Percentiles rank a stretch among this genome's conserved stretches.
phyloP scores from a whole-genome alignment of 805 yeast species.

The Zygosaccharomyces rouxii region DNA sequence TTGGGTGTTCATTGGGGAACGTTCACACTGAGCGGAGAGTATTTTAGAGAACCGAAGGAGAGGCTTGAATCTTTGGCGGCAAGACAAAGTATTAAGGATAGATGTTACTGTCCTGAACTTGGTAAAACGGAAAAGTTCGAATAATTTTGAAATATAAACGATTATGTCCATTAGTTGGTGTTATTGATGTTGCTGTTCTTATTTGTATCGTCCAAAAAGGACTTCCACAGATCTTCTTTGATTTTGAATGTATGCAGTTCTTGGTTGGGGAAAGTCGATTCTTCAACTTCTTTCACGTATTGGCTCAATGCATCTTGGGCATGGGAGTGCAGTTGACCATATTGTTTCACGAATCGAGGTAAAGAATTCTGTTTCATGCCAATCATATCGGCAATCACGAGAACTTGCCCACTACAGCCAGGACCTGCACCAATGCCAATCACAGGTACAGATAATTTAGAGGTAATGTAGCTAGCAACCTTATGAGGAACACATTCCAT shows the following conservation, averaged over 20 bases:
- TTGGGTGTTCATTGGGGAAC: constrained; percentile 98
- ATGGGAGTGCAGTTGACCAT: constrained; percentile 45
- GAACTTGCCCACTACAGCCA: constrained; percentile 78
- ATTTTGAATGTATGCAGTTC: constrained; percentile 63
- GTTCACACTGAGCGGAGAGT: constrained; percentile 82
- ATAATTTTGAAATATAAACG: not conserved
- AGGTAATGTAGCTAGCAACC: constrained; percentile 62
- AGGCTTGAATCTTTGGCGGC: constrained; percentile 49
- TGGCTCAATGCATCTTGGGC: constrained; percentile 49
- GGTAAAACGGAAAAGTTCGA: constrained; percentile 62
- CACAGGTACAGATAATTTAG: constrained; percentile 62
- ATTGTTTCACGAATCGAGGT: constrained; percentile 76
- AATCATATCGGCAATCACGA: constrained; percentile 78
- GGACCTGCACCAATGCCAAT: constrained; percentile 97
- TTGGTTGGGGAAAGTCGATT: constrained; percentile 53
- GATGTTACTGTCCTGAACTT: constrained; percentile 60
- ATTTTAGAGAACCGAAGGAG: constrained; percentile 76
- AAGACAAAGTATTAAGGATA: constrained; percentile 32
- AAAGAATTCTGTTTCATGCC: constrained; percentile 60
- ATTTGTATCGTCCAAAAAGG: constrained; percentile 30
- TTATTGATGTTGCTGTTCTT: not conserved
- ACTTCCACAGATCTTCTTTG: constrained; percentile 54
- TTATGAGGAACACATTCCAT: constrained; percentile 83
- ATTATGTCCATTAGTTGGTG: not conserved
- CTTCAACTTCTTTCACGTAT: constrained; percentile 59